Percentiles rank a stretch among this genome's conserved stretches.
phyloP scores from a whole-genome alignment of 306 rosid genomes.

The Quercus cerris region DNA sequence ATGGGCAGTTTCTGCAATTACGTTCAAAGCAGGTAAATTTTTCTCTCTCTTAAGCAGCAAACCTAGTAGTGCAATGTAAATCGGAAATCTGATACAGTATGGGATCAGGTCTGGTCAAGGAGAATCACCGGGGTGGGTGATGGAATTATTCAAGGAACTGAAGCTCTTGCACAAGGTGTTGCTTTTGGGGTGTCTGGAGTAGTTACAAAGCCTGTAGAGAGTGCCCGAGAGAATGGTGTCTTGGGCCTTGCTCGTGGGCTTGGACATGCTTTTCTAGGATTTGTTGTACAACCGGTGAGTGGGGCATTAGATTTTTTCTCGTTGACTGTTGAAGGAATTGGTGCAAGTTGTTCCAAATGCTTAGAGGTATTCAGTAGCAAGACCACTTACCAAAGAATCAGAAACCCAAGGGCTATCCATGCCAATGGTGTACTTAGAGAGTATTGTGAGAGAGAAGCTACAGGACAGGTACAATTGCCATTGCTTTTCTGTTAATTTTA shows the following conservation, averaged over 20 bases:
- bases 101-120: conserved; percentile 81
- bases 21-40: conserved; percentile 85
- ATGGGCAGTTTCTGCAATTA: conserved; percentile 86
- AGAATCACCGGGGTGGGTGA: conserved; percentile 96
- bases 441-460: conserved; percentile 85
- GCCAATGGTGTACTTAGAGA: conserved; percentile 75
- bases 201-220: conserved; percentile 90
- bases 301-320: conserved; percentile 98
- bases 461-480: conserved; percentile 68
- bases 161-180: conserved; percentile 94
- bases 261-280: conserved; percentile 90
- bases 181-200: conserved; percentile 97
- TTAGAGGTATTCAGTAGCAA: conserved; percentile 77
- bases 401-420: conserved; percentile 83
- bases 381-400: conserved; percentile 60
- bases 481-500: conserved; percentile 9
- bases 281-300: conserved; percentile 91
- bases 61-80: conserved; percentile 2
- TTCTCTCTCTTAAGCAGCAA: conserved; percentile 2
- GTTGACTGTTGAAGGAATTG: conserved; percentile 94
- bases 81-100: conserved; percentile 22
- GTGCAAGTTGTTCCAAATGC: conserved; percentile 95
- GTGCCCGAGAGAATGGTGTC: conserved; percentile 88
- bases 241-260: conserved; percentile 90
- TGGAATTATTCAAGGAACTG: conserved; percentile 93